phyloP scores from a whole-genome alignment of 129 eudicot genomes.

The Dittrichia graveolens region DNA sequence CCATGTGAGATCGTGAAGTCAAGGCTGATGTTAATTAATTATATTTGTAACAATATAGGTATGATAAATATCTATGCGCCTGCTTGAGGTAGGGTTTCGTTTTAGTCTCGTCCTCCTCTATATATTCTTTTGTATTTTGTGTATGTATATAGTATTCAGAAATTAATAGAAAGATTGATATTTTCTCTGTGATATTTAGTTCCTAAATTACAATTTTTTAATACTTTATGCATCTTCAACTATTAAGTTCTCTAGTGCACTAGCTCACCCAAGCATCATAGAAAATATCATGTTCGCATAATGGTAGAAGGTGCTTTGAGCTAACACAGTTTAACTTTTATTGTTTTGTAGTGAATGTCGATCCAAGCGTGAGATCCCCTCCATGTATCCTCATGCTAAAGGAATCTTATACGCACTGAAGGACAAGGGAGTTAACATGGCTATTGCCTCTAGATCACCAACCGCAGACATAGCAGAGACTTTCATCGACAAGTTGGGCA shows the following conservation, averaged over 20 bases:
- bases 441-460: slow-evolving; percentile 97
- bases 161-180: not conserved
- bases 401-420: slow-evolving; percentile 75
- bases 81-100: too few species aligned
- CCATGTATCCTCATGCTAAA: slow-evolving; percentile 82
- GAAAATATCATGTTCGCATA: not conserved
- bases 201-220: too few species aligned
- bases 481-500: slow-evolving; percentile 73
- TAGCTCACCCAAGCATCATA: slow-evolving; percentile 7
- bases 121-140: not conserved
- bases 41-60: too few species aligned
- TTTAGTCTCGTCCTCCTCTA: too few species aligned
- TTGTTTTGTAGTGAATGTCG: slow-evolving; percentile 70
- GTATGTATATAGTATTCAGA: not conserved
- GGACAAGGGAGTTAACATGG: slow-evolving; percentile 80
- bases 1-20: too few species aligned
- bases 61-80: too few species aligned
- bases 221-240: slow-evolving; percentile 14
- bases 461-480: slow-evolving; percentile 85
- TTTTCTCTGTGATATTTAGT: too few species aligned
- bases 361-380: slow-evolving; percentile 82
- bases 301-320: not conserved
- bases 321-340: slow-evolving; percentile 1
- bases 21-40: too few species aligned
- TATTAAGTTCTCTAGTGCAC: slow-evolving; percentile 11